Conservation (phyloP, 2,329 filamentous ascomycete species). For the Pyrenochaeta sp. region DNA sequence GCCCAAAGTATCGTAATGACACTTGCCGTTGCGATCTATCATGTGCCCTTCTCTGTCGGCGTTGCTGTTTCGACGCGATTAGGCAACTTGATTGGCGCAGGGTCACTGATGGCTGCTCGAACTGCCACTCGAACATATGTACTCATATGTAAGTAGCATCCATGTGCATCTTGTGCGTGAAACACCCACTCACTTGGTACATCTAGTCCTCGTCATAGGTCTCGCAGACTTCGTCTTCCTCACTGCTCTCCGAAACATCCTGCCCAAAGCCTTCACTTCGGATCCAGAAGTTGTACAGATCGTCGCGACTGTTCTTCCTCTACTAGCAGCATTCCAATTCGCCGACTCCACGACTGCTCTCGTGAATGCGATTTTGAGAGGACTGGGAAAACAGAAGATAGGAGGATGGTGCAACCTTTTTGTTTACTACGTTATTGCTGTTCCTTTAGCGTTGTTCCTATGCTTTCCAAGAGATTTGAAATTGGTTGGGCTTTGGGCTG, state of each 20-base stretch:
- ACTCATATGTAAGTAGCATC: no score
- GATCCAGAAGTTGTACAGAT: slow-evolving; percentile 46
- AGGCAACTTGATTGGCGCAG: slow-evolving; percentile 50
- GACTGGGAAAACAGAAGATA: slow-evolving; percentile 48
- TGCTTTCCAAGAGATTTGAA: slow-evolving; percentile 47
- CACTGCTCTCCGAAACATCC: slow-evolving; percentile 34
- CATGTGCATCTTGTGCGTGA: no score
- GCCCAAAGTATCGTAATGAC: slow-evolving; percentile 67
- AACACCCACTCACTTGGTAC: no score
- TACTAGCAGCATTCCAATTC: slow-evolving; percentile 48
- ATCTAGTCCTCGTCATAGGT: slow-evolving; percentile 46
- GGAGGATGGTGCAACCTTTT: slow-evolving; percentile 49
- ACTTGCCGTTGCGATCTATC: slow-evolving; percentile 46
- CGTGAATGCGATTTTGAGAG: slow-evolving; percentile 47
- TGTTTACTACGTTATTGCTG: slow-evolving; percentile 49
- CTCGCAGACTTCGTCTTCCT: slow-evolving; percentile 44
- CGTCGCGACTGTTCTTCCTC: slow-evolving; percentile 42
- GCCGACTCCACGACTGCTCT: slow-evolving; percentile 48
- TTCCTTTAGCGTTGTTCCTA: slow-evolving; percentile 46
- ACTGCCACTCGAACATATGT: slow-evolving; percentile 44
- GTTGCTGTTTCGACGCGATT: slow-evolving; percentile 50
- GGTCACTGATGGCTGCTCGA: slow-evolving; percentile 40
- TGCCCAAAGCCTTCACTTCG: slow-evolving; percentile 44
- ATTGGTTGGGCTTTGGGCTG: slow-evolving; percentile 48
- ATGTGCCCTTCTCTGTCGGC: slow-evolving; percentile 51